Conservation (phyloP, 164 flowering plant genomes). For the Litsea cubeba region DNA sequence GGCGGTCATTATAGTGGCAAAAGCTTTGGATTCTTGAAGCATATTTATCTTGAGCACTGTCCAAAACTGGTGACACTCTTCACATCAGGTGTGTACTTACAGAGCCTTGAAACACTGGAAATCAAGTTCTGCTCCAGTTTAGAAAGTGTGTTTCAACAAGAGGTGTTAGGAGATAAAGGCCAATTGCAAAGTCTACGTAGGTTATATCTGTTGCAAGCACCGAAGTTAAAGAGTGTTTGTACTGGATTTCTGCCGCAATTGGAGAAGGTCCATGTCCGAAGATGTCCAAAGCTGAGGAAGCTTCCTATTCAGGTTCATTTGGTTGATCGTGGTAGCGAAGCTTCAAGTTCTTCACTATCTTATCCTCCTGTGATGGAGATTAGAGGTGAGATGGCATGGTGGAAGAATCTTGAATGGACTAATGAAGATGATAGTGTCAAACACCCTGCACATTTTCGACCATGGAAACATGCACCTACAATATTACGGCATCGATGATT, state of each 20-base stretch:
- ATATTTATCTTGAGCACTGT: not conserved
- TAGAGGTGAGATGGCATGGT: not conserved
- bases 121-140: not conserved
- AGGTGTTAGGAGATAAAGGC: not conserved
- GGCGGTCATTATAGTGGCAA: not conserved
- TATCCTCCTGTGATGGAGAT: not conserved
- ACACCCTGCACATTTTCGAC: not conserved
- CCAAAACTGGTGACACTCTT: constrained; percentile 1
- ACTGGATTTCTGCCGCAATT: not conserved
- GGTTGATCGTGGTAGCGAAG: not conserved
- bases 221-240: not conserved
- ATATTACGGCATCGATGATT: too few species aligned
- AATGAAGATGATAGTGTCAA: not conserved
- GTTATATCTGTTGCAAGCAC: not conserved
- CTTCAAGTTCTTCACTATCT: not conserved
- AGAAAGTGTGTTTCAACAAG: not conserved
- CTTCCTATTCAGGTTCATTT: not conserved
- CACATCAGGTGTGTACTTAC: not conserved
- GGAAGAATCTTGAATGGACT: not conserved
- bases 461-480: not conserved
- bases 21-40: not conserved
- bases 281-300: not conserved
- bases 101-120: not conserved
- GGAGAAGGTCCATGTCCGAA: not conserved
- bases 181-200: not conserved